Percentiles rank a stretch among this genome's conserved stretches.
Conservation (phyloP, 352 stramenopile species). For the Pythium pyrilobum region DNA sequence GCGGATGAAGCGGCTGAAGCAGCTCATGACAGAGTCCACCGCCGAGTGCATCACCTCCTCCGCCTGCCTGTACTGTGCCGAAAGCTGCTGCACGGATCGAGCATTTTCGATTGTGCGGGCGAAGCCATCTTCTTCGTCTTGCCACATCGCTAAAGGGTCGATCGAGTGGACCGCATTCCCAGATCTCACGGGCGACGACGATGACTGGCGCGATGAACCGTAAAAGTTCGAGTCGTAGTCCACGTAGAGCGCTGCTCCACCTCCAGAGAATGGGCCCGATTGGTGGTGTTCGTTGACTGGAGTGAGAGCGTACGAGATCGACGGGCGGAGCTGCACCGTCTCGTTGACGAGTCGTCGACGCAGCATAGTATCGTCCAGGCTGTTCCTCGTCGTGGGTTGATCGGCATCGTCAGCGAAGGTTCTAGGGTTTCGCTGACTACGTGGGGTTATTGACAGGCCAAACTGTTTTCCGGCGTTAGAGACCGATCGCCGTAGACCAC, state of each 20-base stretch:
- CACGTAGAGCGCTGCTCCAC: slow-evolving; percentile 4
- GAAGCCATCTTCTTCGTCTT: slow-evolving; percentile 1
- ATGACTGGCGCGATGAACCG: not conserved
- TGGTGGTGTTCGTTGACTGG: slow-evolving; percentile 2
- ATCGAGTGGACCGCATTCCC: not conserved
- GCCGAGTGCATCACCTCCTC: slow-evolving; percentile 36
- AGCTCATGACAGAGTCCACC: slow-evolving; percentile 39
- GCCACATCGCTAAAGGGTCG: not conserved
- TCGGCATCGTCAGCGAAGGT: not conserved
- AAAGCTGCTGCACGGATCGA: slow-evolving; percentile 17
- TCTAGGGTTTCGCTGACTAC: not conserved
- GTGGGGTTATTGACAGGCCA: slow-evolving; percentile 1
- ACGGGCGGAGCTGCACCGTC: not conserved
- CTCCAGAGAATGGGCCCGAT: too few species aligned
- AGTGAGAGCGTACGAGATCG: not conserved
- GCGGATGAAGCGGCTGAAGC: slow-evolving; percentile 56
- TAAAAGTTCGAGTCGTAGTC: slow-evolving; percentile 2
- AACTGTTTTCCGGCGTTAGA: not conserved
- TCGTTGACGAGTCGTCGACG: slow-evolving; percentile 5
- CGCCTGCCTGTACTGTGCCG: slow-evolving; percentile 33
- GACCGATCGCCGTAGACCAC: not conserved
- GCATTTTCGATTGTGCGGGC: not conserved
- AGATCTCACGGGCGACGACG: not conserved
- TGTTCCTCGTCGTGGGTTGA: slow-evolving; percentile 11
- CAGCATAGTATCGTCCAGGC: slow-evolving; percentile 20